Percentiles rank a stretch among this genome's conserved stretches.
Conservation (phyloP, 108 stramenopile species). For the Bacterosira constricta region DNA sequence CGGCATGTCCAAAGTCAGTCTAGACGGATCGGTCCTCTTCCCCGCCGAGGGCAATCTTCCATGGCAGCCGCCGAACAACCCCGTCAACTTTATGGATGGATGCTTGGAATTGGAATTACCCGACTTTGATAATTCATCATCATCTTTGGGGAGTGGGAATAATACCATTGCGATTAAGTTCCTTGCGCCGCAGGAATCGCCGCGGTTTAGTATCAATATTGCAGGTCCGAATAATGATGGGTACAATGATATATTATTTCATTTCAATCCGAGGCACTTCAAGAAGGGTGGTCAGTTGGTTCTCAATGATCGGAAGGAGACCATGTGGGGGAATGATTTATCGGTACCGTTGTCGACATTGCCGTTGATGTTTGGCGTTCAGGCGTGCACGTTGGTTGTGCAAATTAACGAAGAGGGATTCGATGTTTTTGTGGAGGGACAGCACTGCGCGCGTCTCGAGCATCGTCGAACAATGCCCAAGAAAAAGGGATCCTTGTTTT, state of each 20-base stretch:
- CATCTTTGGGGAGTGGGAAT: conserved; percentile 50
- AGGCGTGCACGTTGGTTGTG: conserved; percentile 67
- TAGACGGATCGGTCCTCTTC: conserved; percentile 58
- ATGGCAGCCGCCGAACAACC: conserved; percentile 69
- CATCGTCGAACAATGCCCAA: conserved; percentile 66
- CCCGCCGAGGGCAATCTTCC: conserved; percentile 17
- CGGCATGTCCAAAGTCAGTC: conserved; percentile 31
- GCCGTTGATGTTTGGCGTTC: conserved; percentile 80
- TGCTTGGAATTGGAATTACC: conserved; percentile 65
- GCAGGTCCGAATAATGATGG: conserved; percentile 57
- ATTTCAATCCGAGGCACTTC: conserved; percentile 84
- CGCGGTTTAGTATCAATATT: conserved; percentile 84
- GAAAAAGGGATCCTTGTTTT: conserved; percentile 22
- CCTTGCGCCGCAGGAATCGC: conserved; percentile 69
- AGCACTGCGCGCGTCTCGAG: conserved; percentile 81
- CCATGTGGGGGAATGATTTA: conserved; percentile 80
- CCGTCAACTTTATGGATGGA: conserved; percentile 60
- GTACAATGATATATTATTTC: conserved; percentile 71
- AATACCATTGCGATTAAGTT: conserved; percentile 91
- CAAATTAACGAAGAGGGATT: conserved; percentile 87
- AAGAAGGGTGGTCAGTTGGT: conserved; percentile 77
- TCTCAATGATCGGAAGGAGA: conserved; percentile 80
- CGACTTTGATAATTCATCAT: conserved; percentile 60
- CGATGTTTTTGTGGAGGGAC: conserved; percentile 76
- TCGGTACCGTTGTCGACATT: conserved; percentile 72